Evolutionary conservation across 345 rosid genomes (phyloP).

Genomic region (Zanthoxylum bungeanum): DNA sequence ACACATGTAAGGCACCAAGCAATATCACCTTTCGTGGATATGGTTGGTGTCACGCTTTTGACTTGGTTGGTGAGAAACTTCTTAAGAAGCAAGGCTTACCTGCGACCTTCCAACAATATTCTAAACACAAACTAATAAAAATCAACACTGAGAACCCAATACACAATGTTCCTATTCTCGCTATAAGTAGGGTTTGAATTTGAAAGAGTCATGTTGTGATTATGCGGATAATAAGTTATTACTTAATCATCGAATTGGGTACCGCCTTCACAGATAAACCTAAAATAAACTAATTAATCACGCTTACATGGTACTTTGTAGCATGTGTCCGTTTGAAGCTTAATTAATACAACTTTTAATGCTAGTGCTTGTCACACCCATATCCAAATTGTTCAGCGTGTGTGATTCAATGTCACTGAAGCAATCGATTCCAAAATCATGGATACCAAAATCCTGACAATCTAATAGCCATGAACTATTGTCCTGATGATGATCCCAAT

Average conservation of each 20-base stretch:
- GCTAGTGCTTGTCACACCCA: constrained; percentile 32
- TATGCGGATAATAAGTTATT: too few relatives aligned
- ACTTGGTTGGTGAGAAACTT: constrained; percentile 44
- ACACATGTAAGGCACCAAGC: constrained; percentile 14
- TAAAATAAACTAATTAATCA: constrained; percentile 1
- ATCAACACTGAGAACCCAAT: constrained; percentile 11
- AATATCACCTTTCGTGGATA: constrained; percentile 11
- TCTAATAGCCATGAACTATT: constrained; percentile 52
- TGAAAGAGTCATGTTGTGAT: too few relatives aligned
- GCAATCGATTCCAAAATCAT: constrained; percentile 72
- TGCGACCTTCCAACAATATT: constrained; percentile 28
- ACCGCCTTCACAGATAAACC: too few relatives aligned
- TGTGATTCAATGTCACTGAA: constrained; percentile 32
- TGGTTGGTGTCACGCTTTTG: constrained; percentile 31
- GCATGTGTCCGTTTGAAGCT: constrained; percentile 19
- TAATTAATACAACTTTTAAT: too few relatives aligned
- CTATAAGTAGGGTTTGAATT: too few relatives aligned
- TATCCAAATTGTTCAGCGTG: constrained; percentile 29
- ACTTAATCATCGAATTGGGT: too few relatives aligned
- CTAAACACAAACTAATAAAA: background rate
- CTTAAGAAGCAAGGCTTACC: constrained; percentile 28
- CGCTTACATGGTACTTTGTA: constrained; percentile 16
- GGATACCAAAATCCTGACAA: constrained; percentile 85
- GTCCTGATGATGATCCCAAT: constrained; percentile 43
- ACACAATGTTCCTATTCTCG: too few relatives aligned